Evolutionary conservation across 1,284 basidiomycete species (phyloP).

Genomic region (Schizopora paradoxa): DNA sequence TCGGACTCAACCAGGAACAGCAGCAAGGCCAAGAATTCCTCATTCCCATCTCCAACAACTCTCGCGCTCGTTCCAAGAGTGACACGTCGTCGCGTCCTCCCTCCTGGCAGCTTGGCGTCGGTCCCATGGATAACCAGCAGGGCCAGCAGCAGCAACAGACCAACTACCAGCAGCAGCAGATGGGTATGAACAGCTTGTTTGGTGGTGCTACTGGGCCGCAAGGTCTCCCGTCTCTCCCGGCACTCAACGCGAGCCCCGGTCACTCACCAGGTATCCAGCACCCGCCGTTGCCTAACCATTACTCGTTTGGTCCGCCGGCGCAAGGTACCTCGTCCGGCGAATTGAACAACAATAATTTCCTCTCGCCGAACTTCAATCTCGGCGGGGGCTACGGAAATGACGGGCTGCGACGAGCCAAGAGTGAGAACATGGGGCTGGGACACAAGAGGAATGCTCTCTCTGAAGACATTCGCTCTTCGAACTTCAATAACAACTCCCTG

Average conservation of each 20-base stretch:
- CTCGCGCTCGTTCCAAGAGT: constrained; percentile 51
- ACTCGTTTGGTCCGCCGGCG: not conserved
- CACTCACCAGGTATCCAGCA: not conserved
- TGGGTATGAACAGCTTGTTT: constrained; percentile 3
- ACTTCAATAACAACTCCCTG: constrained; percentile 45
- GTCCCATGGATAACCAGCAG: not conserved
- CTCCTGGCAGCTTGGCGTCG: constrained; percentile 40
- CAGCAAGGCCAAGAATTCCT: constrained; percentile 21
- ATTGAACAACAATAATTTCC: constrained; percentile 34
- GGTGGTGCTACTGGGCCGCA: not conserved
- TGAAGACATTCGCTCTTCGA: constrained; percentile 23
- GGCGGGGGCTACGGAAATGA: constrained; percentile 17
- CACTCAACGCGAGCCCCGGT: not conserved
- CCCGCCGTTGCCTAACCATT: not conserved
- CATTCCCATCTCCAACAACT: constrained; percentile 30
- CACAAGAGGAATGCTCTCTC: constrained; percentile 30
- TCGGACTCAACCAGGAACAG: constrained; percentile 1
- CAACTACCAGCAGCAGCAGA: constrained; percentile 5
- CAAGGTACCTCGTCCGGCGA: constrained; percentile 6
- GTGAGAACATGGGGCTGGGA: constrained; percentile 40
- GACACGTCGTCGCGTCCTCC: constrained; percentile 55
- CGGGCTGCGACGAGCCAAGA: constrained; percentile 44
- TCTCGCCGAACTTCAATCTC: constrained; percentile 37
- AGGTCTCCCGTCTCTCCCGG: not conserved
- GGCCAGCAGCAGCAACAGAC: not conserved